Evolutionary conservation across 805 yeast genomes (phyloP), one percentile per base, ranked within the genome.

Genomic region (Ogataea paradorogensis): DNA sequence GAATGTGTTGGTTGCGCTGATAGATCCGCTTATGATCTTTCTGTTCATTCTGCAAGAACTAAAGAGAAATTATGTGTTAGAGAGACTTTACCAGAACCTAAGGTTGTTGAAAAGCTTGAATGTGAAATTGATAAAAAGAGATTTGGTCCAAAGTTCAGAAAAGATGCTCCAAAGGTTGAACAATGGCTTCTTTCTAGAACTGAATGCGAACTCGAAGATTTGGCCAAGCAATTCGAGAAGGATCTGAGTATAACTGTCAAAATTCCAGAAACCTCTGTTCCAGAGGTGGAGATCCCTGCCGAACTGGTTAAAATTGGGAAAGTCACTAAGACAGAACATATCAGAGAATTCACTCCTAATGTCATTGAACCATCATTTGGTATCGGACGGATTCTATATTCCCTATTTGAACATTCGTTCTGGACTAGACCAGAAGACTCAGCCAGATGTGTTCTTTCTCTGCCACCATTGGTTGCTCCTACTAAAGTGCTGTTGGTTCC

Each of bases 1-100:
- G 99, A 93, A 73, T 95, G 99, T 81, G 97, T 93, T 63, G 99
- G 99, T 53, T 93, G 98, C 73, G 99, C 99, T 51, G 99, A 93
- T 70, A 82, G 99, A 73, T 86, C 96, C 32, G 99, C 99, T 29
- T 93, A 88, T 63, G 99, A 93, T 70, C 78, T 93, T 66, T 77
- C 91, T 34, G 99, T 95, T 46, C 99, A 93, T 64, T 69, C 97
- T 31, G 93, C 91, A 42, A 85, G 86, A 68, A 93, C 99, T 43
- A 88, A 88, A 67, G 96, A 88, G 71, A 91, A 89, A 69, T 73
- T 93, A 55, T 90, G 89, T 45, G 99, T 93, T 32, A 85, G 98
- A 74, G 84, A 93, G 70, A 76, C 87, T 42, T 76, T 93, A 55
- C 80, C 84, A 28, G 84, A 79, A 63, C 99, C 99, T 45, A 62